A percentile compares a stretch with the other conserved stretches of the same genome.
phyloP scores from a whole-genome alignment of 352 stramenopile genomes.

The Thalassiosira oceanica region DNA sequence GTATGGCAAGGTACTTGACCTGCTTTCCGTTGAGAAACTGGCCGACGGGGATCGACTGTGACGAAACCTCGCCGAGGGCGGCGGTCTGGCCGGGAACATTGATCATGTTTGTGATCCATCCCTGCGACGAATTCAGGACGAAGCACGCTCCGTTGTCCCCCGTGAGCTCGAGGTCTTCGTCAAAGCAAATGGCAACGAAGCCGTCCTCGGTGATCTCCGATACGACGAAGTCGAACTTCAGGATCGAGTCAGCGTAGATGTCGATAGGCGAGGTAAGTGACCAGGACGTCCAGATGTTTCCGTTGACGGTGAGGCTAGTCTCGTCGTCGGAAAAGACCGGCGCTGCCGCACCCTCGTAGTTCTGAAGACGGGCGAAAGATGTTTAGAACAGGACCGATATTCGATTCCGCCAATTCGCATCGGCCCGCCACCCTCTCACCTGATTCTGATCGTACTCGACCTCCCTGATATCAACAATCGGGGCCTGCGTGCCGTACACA shows the following conservation, averaged over 20 bases:
- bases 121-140: conserved; percentile 5
- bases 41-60: conserved; percentile 10
- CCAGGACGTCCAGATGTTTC: neutral
- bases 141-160: conserved; percentile 8
- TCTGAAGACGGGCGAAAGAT: too few relatives aligned
- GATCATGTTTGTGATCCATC: conserved; percentile 6
- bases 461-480: too few relatives aligned
- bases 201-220: neutral
- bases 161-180: conserved; percentile 10
- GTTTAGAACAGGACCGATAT: too few relatives aligned
- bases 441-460: too few relatives aligned
- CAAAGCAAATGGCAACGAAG: conserved; percentile 13
- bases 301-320: neutral
- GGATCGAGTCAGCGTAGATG: neutral
- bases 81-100: neutral
- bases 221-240: conserved; percentile 16
- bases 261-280: neutral
- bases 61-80: neutral
- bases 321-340: conserved; percentile 2
- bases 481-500: too few relatives aligned
- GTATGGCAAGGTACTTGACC: conserved; percentile 5
- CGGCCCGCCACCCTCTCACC: too few relatives aligned
- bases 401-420: too few relatives aligned
- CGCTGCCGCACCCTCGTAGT: neutral
- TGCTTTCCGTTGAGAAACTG: conserved; percentile 8